phyloP scores from a whole-genome alignment of 2,329 filamentous ascomycete genomes.

The Fusarium brachygibbosum region DNA sequence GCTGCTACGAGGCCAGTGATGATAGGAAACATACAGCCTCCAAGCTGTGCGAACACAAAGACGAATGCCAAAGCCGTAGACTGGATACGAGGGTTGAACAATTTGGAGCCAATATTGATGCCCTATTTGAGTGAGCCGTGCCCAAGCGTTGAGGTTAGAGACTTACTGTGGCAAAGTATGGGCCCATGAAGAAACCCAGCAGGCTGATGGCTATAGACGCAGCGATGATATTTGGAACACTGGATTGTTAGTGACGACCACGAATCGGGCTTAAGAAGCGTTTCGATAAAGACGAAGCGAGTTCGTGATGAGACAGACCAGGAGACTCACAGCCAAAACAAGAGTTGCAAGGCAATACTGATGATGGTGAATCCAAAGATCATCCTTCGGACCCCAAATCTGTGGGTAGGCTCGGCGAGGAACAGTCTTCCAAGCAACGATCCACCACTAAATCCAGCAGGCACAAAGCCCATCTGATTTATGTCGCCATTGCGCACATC shows the following conservation, averaged over 20 bases:
- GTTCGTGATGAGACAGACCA: too few species aligned
- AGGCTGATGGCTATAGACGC: conserved; percentile 67
- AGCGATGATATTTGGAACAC: conserved; percentile 60
- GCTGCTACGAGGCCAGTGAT: conserved; percentile 66
- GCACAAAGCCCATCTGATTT: conserved; percentile 71
- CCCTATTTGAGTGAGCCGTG: conserved; percentile 53
- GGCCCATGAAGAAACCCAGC: conserved; percentile 70
- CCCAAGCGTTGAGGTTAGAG: rapidly evolving
- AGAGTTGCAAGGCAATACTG: conserved; percentile 66
- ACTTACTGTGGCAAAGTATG: conserved; percentile 68
- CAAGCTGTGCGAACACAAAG: conserved; percentile 69
- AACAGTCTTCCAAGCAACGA: conserved; percentile 68
- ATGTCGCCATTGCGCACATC: conserved; percentile 69
- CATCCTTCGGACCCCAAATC: conserved; percentile 71
- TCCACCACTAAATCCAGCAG: conserved; percentile 71
- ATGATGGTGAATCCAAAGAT: conserved; percentile 66
- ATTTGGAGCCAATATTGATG: conserved; percentile 66
- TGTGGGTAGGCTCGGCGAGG: conserved; percentile 70
- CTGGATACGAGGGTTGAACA: conserved; percentile 59
- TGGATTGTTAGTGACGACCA: conserved; percentile 29
- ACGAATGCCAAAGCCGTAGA: conserved; percentile 61
- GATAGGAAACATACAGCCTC: conserved; percentile 68
- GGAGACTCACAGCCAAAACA: conserved; percentile 68
- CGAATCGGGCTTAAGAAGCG: neutral
- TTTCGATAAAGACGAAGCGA: too few species aligned